phyloP scores from a whole-genome alignment of 345 rosid genomes.

The Psidium friedrichsthalianum region DNA sequence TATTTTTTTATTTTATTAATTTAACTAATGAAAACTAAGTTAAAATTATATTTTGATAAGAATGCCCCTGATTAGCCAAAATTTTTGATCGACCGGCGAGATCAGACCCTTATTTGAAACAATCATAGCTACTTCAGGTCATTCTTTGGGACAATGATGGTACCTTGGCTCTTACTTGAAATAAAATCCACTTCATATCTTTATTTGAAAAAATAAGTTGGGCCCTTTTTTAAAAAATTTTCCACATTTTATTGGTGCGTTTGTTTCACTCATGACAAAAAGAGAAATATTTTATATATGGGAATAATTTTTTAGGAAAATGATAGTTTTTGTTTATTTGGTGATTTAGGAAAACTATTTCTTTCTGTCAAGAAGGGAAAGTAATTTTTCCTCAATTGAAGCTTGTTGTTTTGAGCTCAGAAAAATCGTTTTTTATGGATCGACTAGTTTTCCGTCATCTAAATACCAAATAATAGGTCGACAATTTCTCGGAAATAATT shows the following conservation, averaged over 20 bases:
- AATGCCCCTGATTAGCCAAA: too few species aligned
- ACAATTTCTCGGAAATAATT: neutral
- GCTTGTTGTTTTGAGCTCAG: neutral
- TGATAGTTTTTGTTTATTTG: neutral
- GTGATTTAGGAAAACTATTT: neutral
- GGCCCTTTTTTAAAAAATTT: too few species aligned
- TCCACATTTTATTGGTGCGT: neutral
- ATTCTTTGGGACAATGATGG: too few species aligned
- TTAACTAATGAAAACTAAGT: too few species aligned
- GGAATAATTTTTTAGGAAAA: neutral
- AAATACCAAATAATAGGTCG: neutral
- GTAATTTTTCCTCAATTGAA: neutral
- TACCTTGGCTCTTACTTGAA: too few species aligned
- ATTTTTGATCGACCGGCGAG: too few species aligned
- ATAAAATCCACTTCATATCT: too few species aligned
- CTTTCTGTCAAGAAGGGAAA: neutral
- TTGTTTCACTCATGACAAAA: neutral
- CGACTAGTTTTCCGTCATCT: neutral
- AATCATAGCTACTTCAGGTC: too few species aligned
- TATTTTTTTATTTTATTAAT: too few species aligned
- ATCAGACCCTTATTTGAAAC: too few species aligned
- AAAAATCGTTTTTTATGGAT: fast-evolving
- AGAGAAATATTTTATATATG: neutral
- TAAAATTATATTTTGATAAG: too few species aligned
- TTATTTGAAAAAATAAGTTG: too few species aligned